phyloP scores from a whole-genome alignment of 192 early-diverging fungal species.

The Allomyces arbusculus region DNA sequence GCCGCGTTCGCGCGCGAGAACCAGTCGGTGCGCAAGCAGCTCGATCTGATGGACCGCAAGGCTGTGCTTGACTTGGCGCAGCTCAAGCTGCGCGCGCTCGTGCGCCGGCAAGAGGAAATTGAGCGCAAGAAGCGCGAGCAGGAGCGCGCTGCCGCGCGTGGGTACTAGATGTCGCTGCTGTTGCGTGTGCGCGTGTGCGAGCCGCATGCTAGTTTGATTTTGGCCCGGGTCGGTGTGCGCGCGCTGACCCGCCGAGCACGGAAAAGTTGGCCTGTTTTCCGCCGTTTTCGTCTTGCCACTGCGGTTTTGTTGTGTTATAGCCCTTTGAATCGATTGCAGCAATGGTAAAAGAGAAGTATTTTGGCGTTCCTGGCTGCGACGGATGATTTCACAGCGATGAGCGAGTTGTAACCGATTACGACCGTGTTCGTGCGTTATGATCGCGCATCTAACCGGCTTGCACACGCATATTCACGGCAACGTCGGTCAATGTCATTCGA shows the following conservation, averaged over 20 bases:
- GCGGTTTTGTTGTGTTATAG: too few relatives aligned
- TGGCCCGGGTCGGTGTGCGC: too few relatives aligned
- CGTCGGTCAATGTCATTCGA: conserved; percentile 8
- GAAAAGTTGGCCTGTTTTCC: too few relatives aligned
- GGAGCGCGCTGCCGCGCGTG: background rate
- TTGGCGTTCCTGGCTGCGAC: too few relatives aligned
- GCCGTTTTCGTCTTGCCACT: too few relatives aligned
- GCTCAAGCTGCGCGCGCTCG: background rate
- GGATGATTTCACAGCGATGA: too few relatives aligned
- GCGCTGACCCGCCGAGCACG: too few relatives aligned
- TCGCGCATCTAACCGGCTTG: background rate
- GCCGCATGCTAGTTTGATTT: too few relatives aligned
- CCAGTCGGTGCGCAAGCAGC: conserved; percentile 55
- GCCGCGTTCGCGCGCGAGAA: conserved; percentile 80
- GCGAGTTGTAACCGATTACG: too few relatives aligned
- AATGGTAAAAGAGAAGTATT: too few relatives aligned
- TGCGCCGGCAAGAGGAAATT: background rate
- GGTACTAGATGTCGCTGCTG: background rate
- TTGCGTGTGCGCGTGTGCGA: too few relatives aligned
- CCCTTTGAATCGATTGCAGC: too few relatives aligned
- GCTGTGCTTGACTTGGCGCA: conserved; percentile 44
- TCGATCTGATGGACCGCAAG: conserved; percentile 69
- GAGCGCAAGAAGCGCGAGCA: background rate
- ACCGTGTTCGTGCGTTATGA: background rate
- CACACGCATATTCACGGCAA: background rate